Base-by-base conservation (phyloP, 2,329 filamentous ascomycete species). In the Claviceps sp. region DNA sequence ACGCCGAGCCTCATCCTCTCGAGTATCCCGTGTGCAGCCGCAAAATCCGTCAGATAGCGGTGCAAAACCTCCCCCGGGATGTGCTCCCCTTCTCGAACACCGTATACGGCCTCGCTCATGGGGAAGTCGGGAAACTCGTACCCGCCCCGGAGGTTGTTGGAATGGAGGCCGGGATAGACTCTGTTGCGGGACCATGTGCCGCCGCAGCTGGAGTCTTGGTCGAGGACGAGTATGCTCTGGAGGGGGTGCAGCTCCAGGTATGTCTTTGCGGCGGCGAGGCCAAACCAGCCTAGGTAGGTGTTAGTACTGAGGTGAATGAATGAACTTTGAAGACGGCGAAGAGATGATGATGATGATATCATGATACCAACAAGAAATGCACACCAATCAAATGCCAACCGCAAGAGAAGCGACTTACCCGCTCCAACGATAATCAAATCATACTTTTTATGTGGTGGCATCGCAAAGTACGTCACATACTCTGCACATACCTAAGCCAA, bases 111-210 rank as follows among this genome's bases (percentile, higher is more conserved):
- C 30, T 66, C 63, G 8, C 66, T 61, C 78, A 85, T 81, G 5
- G 80, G 78, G 53, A 81, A 82, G 56, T 84, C 82, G 6, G 74
- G 74, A 56, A 73, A 84, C 59, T 85, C 81, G 58, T 81, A 83
- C 1, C 75, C 76, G 19, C 81, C 81, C 7, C 76, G 62, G 61
- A 82, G 70, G 57, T 85, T 85, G 64, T 85, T 85, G 3, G 78
- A 76, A 54, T 78, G 79, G 45, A 85, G 70, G 2, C 77, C 78
- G 0, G 76, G 73, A 61, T 85, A 79, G 0, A 84, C 65, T 1
- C 80, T 72, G 26, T 80, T 66, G 50, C 73, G 65, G 4, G 76
- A 73, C 82, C 81, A 85, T 10, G 77, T 76, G 5, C 82, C 82
- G 1, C 82, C 82, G 41, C 78, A 62, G 2, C 42, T 51, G 49